phyloP scores from a whole-genome alignment of 2,329 filamentous ascomycete species.

The Orbilia javanica region DNA sequence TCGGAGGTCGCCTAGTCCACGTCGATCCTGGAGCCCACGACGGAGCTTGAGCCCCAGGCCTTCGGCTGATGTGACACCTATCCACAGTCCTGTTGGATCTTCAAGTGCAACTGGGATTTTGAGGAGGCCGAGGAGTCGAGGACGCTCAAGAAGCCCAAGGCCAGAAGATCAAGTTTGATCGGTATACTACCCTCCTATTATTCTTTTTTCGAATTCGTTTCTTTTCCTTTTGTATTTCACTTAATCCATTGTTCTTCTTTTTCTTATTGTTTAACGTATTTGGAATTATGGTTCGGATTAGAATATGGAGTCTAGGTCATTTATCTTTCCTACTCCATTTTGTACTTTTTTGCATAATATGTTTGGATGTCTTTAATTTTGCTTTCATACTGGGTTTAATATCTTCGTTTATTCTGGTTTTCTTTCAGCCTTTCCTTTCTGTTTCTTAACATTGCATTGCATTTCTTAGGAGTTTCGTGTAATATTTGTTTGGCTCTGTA shows the following conservation, averaged over 20 bases:
- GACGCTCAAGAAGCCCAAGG: conserved; percentile 39
- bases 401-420: neutral
- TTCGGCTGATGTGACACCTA: conserved; percentile 34
- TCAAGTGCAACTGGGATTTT: conserved; percentile 50
- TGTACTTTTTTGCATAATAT: neutral
- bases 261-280: neutral
- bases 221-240: conserved; percentile 20
- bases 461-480: conserved; percentile 21
- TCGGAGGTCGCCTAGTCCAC: conserved; percentile 44
- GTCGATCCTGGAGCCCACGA: conserved; percentile 53
- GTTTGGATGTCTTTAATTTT: no score
- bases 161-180: conserved; percentile 28
- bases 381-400: neutral
- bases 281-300: conserved; percentile 15
- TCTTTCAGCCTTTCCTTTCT: neutral
- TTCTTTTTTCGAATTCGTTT: conserved; percentile 7
- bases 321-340: neutral
- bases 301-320: conserved; percentile 17
- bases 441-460: neutral
- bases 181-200: neutral
- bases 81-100: conserved; percentile 41
- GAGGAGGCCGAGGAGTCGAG: conserved; percentile 39
- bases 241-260: conserved; percentile 1
- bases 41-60: conserved; percentile 40
- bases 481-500: conserved; percentile 8